These are phyloP conservation scores for Stenogyne calaminthoides DNA, from an alignment of 305 asterid genomes.

Conservation along the genomic window DNA sequence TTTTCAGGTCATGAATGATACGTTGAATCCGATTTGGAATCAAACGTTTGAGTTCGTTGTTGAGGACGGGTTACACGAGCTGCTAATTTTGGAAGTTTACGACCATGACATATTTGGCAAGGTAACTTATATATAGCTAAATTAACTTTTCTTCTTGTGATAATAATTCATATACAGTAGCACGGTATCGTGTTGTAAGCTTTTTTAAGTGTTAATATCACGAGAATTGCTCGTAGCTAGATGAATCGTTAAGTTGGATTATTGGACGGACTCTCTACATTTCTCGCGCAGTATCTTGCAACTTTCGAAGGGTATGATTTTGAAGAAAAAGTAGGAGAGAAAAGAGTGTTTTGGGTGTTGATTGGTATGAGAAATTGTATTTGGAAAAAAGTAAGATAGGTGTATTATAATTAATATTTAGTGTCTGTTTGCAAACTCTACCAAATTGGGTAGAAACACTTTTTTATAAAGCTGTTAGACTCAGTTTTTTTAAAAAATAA, in stretches of 20 bases:
- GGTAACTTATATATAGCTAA: constrained; percentile 43
- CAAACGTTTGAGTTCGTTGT: constrained; percentile 86
- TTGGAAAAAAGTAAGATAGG: too few relatives aligned
- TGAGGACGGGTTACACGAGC: constrained; percentile 81
- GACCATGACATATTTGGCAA: constrained; percentile 80
- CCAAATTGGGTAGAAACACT: too few relatives aligned
- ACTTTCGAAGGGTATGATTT: neutral
- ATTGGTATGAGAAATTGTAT: too few relatives aligned
- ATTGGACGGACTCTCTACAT: too few relatives aligned
- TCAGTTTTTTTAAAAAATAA: too few relatives aligned
- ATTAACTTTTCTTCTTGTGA: neutral
- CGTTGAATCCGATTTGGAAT: constrained; percentile 78
- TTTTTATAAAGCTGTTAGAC: too few relatives aligned
- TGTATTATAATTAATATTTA: too few relatives aligned
- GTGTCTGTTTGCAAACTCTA: too few relatives aligned
- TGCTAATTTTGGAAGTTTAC: constrained; percentile 69
- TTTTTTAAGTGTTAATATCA: neutral
- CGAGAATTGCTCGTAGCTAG: neutral
- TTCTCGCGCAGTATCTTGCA: neutral
- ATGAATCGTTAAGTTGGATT: neutral
- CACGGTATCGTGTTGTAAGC: neutral
- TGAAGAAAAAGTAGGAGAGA: neutral
- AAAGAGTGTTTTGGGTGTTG: too few relatives aligned
- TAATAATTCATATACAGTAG: neutral
- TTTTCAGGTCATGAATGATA: constrained; percentile 65